Evolutionary conservation across 176 grass and related monocot genomes (phyloP), one percentile per base, ranked within the genome.

Genomic region (Carex myosuroides): DNA sequence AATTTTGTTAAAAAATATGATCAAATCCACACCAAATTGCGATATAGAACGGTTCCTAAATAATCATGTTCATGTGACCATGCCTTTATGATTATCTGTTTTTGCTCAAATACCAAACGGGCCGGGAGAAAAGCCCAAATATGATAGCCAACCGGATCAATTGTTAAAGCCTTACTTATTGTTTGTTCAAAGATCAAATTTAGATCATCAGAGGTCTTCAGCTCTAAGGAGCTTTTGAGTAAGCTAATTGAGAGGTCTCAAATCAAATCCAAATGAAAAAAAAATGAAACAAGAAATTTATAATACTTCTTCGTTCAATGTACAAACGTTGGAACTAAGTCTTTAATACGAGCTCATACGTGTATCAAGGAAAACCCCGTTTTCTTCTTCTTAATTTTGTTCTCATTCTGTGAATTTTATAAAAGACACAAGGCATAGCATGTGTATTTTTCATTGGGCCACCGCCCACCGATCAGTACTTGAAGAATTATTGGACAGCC

Each of bases 401-500:
- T 13, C 9, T 33, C 32, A 68, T 68, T 68, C 18, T 68, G 17
- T 37, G 8, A 7, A 16, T 7, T 35, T 68, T 16, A 13, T 6
- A 68, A 18, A 33, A 37, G 64, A 66, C 29, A 14, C 1, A 29
- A 2, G 0, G 0, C 3, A 71, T 46, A 71, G 4, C 37, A 44
- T 13, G 44, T 75, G 26, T 13, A 75, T 24, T 13, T 74, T 50
- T 29, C 4, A 24, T 53, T 75, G 58, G 55, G 2, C n/a, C 56
- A 41, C 16, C 12, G 55, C 1, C n/a, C 56, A 41, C 16, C 12
- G 3, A 42, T 41, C 9, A 63, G 32, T 44, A 42, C 16, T 12
- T n/a, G 13, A 44, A 63, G 11, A 32, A 83, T 64, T 54, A 82
- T 50, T 64, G 39, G 35, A 83, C 41, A 83, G 80, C 80, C 1